Percentiles rank a stretch among this genome's conserved stretches.
These are phyloP conservation scores for Telfairia occidentalis DNA, from an alignment of 331 rosid genomes.

Conservation along the genomic window DNA sequence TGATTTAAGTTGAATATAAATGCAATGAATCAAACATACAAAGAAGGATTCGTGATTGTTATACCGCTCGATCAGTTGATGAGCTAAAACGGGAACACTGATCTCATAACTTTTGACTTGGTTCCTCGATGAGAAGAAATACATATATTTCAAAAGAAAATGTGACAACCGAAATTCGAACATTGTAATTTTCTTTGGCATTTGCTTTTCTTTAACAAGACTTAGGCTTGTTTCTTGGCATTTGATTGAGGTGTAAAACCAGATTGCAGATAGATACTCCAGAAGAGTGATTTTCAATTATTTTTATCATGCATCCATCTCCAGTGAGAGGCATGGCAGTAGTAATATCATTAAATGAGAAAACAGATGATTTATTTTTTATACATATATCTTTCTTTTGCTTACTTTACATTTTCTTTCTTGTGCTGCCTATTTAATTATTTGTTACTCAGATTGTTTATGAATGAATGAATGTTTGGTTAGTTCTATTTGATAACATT, in stretches of 20 bases:
- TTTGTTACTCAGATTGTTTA: not conserved
- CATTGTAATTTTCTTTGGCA: constrained; percentile 41
- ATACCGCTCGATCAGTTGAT: constrained; percentile 39
- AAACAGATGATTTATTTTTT: constrained; percentile 20
- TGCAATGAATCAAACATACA: constrained; percentile 28
- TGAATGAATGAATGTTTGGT: not conserved
- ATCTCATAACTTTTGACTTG: constrained; percentile 61
- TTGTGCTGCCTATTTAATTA: not conserved
- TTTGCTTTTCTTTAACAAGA: constrained; percentile 8
- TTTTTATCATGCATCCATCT: constrained; percentile 40
- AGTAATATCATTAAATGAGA: constrained; percentile 24
- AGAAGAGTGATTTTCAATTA: constrained; percentile 47
- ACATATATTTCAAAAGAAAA: constrained; percentile 42
- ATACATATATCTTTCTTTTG: not conserved
- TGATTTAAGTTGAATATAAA: constrained; percentile 45
- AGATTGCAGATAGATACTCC: constrained; percentile 61
- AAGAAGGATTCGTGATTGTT: constrained; percentile 63
- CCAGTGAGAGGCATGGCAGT: constrained; percentile 31
- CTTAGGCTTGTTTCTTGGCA: constrained; percentile 46
- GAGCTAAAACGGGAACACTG: constrained; percentile 48
- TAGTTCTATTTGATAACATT: too few relatives aligned
- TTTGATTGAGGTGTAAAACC: constrained; percentile 87
- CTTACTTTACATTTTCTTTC: too few relatives aligned
- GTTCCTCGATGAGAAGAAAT: constrained; percentile 45
- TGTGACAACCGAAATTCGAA: constrained; percentile 41